Evolutionary conservation across 2,329 filamentous ascomycete genomes (phyloP).

Genomic region (Hypocrella siamensis): DNA sequence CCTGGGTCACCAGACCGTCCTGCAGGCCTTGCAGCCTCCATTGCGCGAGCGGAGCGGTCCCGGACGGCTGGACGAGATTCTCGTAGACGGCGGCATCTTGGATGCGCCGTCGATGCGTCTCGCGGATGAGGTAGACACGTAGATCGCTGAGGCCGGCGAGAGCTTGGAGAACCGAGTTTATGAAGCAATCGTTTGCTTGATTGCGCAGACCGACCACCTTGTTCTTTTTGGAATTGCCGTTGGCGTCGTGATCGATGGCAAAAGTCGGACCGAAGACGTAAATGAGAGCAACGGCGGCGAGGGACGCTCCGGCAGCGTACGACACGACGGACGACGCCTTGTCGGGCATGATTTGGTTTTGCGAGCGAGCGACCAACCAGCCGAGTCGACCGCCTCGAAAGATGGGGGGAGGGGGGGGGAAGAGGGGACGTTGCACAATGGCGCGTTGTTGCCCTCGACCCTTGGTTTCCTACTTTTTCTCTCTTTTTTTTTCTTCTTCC

Average conservation of each 20-base stretch:
- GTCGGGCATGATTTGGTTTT: conserved; percentile 16
- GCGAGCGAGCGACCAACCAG: neutral
- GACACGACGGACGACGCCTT: conserved; percentile 40
- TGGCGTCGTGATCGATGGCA: conserved; percentile 72
- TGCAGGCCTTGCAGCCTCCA: conserved; percentile 58
- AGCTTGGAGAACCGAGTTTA: conserved; percentile 91
- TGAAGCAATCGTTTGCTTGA: conserved; percentile 89
- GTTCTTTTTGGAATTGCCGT: conserved; percentile 51
- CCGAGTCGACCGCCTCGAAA: conserved; percentile 3
- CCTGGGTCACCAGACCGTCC: conserved; percentile 67
- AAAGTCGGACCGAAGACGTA: conserved; percentile 98
- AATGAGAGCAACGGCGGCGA: conserved; percentile 85
- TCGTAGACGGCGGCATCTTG: conserved; percentile 66
- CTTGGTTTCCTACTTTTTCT: no score
- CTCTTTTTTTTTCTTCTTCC: no score
- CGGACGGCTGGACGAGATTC: conserved; percentile 36
- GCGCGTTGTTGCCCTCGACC: no score
- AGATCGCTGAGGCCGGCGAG: conserved; percentile 81
- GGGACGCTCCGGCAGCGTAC: conserved; percentile 88
- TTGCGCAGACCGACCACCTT: conserved; percentile 81
- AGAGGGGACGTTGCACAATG: no score
- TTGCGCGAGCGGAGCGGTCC: conserved; percentile 25
- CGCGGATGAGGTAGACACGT: conserved; percentile 79
- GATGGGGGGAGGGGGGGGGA: no score
- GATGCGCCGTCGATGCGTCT: conserved; percentile 69